phyloP scores from a whole-genome alignment of 106 monocot species.

The Phalaenopsis equestris region DNA sequence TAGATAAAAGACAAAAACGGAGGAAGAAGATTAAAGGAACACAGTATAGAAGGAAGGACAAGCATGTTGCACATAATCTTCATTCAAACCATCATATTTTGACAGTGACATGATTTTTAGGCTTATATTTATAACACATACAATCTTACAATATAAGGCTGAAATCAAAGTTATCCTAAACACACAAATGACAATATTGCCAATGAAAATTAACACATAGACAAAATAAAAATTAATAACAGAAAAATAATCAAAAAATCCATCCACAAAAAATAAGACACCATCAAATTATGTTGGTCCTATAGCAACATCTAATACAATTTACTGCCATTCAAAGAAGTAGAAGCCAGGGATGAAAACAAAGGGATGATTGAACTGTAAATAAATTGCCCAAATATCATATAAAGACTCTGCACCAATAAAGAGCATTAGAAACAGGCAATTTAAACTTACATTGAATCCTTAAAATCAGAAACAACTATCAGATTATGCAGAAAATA shows the following conservation, averaged over 20 bases:
- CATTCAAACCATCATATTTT: not conserved
- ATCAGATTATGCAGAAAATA: not conserved
- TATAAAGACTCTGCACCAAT: too few relatives aligned
- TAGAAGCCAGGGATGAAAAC: not conserved
- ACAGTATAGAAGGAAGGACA: not conserved
- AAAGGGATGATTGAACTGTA: not conserved
- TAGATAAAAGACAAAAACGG: not conserved
- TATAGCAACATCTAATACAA: not conserved
- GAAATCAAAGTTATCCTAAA: too few relatives aligned
- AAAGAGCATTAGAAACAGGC: too few relatives aligned
- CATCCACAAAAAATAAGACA: not conserved
- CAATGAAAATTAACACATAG: too few relatives aligned
- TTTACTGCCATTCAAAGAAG: not conserved
- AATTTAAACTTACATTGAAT: too few relatives aligned
- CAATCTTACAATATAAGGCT: too few relatives aligned
- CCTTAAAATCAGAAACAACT: constrained; percentile 1
- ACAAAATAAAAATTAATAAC: too few relatives aligned
- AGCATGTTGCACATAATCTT: not conserved
- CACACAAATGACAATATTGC: too few relatives aligned
- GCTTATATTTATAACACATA: too few relatives aligned
- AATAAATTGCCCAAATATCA: not conserved
- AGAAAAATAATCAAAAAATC: too few relatives aligned
- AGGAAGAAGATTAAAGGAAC: not conserved
- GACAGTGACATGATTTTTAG: not conserved
- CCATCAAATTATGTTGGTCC: not conserved